Conservation (phyloP, 2,329 filamentous ascomycete species). For the Aspergillus pseudoglaucus region DNA sequence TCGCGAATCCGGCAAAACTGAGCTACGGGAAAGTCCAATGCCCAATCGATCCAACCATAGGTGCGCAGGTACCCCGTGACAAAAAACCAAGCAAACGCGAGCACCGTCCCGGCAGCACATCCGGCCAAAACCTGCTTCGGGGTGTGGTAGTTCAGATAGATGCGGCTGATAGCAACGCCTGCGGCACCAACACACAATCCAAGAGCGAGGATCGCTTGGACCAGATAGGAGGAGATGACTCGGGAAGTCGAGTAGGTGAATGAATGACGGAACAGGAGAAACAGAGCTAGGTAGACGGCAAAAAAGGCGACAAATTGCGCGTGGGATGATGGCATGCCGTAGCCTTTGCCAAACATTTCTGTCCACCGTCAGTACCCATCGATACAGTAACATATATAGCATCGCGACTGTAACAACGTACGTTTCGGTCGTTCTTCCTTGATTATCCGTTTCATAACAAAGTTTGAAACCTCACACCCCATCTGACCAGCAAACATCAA, state of each 20-base stretch:
- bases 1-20: slow-evolving; percentile 70
- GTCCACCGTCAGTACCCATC: slow-evolving; percentile 1
- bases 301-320: slow-evolving; percentile 94
- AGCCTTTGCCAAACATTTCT: slow-evolving; percentile 80
- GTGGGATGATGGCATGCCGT: slow-evolving; percentile 95
- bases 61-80: slow-evolving; percentile 61
- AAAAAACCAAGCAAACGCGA: slow-evolving; percentile 72
- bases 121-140: slow-evolving; percentile 80
- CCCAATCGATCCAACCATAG: slow-evolving; percentile 65
- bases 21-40: slow-evolving; percentile 58
- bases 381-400: neutral
- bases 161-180: slow-evolving; percentile 70
- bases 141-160: slow-evolving; percentile 93
- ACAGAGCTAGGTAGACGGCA: slow-evolving; percentile 73
- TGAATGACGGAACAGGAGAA: slow-evolving; percentile 73
- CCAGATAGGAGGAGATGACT: slow-evolving; percentile 35
- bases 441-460: slow-evolving; percentile 79
- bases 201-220: slow-evolving; percentile 54
- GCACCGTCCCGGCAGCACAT: slow-evolving; percentile 60
- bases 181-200: slow-evolving; percentile 57
- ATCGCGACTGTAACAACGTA: slow-evolving; percentile 37
- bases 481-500: slow-evolving; percentile 91
- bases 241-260: slow-evolving; percentile 46
- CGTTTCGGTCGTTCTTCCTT: slow-evolving; percentile 82
- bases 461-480: slow-evolving; percentile 86